Conservation (phyloP, 306 rosid genomes). For the Parietaria judaica region DNA sequence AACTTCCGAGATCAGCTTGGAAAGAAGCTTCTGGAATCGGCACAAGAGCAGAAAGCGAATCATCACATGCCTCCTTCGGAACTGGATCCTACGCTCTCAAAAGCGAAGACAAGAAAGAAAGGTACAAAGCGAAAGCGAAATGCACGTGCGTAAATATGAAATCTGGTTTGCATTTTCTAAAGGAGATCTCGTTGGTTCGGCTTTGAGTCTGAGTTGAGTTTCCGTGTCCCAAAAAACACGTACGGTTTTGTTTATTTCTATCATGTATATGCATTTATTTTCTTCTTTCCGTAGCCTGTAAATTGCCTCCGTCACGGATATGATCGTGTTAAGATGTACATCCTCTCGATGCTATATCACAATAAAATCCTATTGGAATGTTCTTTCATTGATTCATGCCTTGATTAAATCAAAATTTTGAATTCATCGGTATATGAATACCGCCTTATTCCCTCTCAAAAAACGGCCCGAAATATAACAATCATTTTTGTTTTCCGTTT, state of each 20-base stretch:
- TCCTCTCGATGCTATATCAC: constrained; percentile 20
- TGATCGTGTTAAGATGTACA: constrained; percentile 23
- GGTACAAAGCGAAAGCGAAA: constrained; percentile 39
- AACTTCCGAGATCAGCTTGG: constrained; percentile 26
- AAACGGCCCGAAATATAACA: too few species aligned
- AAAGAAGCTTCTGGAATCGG: constrained; percentile 27
- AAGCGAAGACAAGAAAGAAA: constrained; percentile 22
- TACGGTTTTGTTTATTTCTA: too few species aligned
- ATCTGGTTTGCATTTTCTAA: constrained; percentile 5
- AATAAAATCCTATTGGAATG: constrained; percentile 6
- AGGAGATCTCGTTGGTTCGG: neutral
- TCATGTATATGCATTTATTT: neutral
- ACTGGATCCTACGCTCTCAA: constrained; percentile 23
- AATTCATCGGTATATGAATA: too few species aligned
- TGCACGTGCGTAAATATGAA: constrained; percentile 21
- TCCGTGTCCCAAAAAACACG: neutral
- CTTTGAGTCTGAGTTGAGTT: neutral
- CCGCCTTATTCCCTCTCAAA: too few species aligned
- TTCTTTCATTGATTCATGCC: neutral
- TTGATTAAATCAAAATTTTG: too few species aligned
- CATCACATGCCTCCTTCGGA: constrained; percentile 20
- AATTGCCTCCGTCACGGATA: constrained; percentile 1
- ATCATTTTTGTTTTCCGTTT: too few species aligned
- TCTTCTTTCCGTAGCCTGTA: constrained; percentile 1
- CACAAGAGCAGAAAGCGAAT: constrained; percentile 24